Evolutionary conservation across 805 yeast genomes (phyloP).

Genomic region (Kodamaea sagamina): DNA sequence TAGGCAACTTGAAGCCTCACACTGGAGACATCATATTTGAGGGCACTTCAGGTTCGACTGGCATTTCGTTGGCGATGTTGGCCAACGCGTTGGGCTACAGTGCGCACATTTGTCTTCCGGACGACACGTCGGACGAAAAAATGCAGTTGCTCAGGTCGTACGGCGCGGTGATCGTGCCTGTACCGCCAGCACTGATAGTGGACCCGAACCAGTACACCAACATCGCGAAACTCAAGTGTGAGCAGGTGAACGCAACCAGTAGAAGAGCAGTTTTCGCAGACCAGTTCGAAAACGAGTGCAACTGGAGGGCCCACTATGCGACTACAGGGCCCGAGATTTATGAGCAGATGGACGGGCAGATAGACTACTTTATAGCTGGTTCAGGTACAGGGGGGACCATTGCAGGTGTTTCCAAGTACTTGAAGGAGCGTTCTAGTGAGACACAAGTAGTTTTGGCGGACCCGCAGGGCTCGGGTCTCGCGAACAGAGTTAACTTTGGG

Average conservation of each 20-base stretch:
- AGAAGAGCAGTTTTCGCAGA: slow-evolving; percentile 82
- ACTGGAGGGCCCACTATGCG: slow-evolving; percentile 80
- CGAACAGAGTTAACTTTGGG: slow-evolving; percentile 79
- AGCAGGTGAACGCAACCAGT: slow-evolving; percentile 41
- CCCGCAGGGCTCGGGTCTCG: slow-evolving; percentile 94
- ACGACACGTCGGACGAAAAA: slow-evolving; percentile 88
- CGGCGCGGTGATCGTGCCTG: slow-evolving; percentile 84
- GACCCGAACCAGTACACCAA: slow-evolving; percentile 93
- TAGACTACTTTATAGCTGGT: slow-evolving; percentile 84
- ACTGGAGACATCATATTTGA: slow-evolving; percentile 79
- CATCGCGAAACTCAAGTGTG: slow-evolving; percentile 72
- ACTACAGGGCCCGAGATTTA: slow-evolving; percentile 95
- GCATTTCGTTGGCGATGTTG: slow-evolving; percentile 89
- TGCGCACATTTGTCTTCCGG: slow-evolving; percentile 92
- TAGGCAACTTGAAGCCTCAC: slow-evolving; percentile 58
- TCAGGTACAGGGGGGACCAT: slow-evolving; percentile 79
- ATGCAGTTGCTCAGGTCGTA: slow-evolving; percentile 65
- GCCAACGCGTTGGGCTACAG: slow-evolving; percentile 85
- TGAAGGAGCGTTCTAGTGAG: slow-evolving; percentile 46
- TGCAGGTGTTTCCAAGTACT: slow-evolving; percentile 26
- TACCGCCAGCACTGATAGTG: slow-evolving; percentile 92
- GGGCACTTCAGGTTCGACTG: slow-evolving; percentile 97
- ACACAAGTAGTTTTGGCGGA: slow-evolving; percentile 75
- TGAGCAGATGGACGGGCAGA: slow-evolving; percentile 59
- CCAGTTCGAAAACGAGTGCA: slow-evolving; percentile 90